Evolutionary conservation across 768 basidiomycete genomes (phyloP), one percentile per base, ranked within the genome.

Genomic region (Chalciporus pseudorubinellus): DNA sequence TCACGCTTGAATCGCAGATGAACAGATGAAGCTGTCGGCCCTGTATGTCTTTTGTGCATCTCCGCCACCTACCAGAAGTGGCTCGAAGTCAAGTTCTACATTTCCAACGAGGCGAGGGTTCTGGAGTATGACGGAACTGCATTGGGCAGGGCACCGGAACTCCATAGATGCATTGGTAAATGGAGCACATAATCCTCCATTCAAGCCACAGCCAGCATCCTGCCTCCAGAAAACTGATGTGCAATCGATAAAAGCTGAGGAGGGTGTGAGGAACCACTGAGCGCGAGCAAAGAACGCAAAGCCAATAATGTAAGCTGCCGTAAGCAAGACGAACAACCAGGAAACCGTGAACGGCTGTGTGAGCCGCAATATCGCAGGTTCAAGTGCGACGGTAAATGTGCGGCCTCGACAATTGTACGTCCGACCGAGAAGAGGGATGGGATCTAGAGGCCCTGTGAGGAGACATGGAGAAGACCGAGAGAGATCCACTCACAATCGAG

Each of bases 61-160:
- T 3, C 91, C 89, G 16, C 92, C 92, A n/a, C 92, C 92, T 2
- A 94, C 86, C 42, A 94, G 75, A 20, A 93, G 73, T 7, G 91
- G 89, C 19, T 80, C 77, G 57, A 82, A 89, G 41, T 79, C 81
- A 31, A 85, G 74, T 55, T 84, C 74, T 49, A 81, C 69, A 44
- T 80, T 67, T 20, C 92, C 92, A 21, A 95, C 77, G 0, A 87
- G 80, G 45, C 89, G 76, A 14, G 84, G 82, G 62, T 92, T 92
- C 58, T 83, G 79, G 38, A 92, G 72, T 39, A 84, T 78, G 39
- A 85, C 80, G 20, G 68, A 69, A 42, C 74, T 71, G 59, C 89
- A 89, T 46, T 81, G 81, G 5, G 89, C 85, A 5, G 89, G 91
- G 65, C 91, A 95, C 13, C 92, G 82, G 61, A 95, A 89, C 53